Evolutionary conservation across 192 early-diverging fungal genomes (phyloP), one percentile per base, ranked within the genome.

Genomic region (Phlyctochytrium arcticum): DNA sequence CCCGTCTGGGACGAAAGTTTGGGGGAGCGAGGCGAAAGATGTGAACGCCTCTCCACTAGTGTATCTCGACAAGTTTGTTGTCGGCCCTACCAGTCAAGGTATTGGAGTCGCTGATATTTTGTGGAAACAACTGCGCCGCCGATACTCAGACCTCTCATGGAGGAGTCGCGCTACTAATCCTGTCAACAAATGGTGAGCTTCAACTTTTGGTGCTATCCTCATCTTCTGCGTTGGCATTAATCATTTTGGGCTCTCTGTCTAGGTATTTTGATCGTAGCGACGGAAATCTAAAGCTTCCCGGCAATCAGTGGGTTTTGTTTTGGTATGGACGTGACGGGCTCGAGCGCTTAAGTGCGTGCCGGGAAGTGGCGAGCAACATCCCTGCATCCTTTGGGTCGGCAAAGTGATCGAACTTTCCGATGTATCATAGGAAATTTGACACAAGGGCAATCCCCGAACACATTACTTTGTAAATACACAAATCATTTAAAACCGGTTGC

Each of bases 31-130:
- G n/a, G n/a, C n/a, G n/a, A n/a, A n/a, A n/a, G n/a, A n/a, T n/a
- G n/a, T n/a, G n/a, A 21, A 44, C 21, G 50, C 54, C 65, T 9
- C 57, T 72, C 12, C 21, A 51, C 26, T 33, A 30, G 31, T 74
- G 23, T 98, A 98, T 59, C 71, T 98, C 23, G 95, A 98, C 79
- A 98, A 98, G 63, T 95, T 96, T 75, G 90, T 90, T 0, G 90
- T 95, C 15, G 78, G 84, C 2, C 95, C 93, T 1, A 80, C 79
- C 21, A 83, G 78, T 50, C 95, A 98, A 75, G 95, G 95, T 8
- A 91, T 90, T 23, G 95, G 95, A 0, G 83, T 94, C 46, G 92
- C 94, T 0, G 95, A 98, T 69, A 94, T 95, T n/a, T 67, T 98
- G 47, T 98, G 95, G 95, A 84, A 87, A 37, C 79, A 84, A 61